Conservation (phyloP, 805 yeast species). For the Jamesozyma piceae region DNA sequence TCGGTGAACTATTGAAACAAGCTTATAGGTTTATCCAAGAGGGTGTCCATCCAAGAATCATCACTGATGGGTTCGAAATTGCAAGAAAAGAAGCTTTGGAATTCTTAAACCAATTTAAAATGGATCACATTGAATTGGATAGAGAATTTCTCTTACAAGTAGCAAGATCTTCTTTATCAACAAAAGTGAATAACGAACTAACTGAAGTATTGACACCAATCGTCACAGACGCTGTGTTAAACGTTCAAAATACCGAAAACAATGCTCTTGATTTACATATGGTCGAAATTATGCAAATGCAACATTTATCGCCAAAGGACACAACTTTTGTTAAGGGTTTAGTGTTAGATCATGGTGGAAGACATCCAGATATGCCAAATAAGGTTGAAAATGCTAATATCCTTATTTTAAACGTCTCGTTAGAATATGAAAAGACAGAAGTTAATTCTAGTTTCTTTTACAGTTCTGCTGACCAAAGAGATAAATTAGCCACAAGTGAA, state of each 20-base stretch:
- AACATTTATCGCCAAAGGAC: slow-evolving; percentile 76
- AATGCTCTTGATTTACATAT: slow-evolving; percentile 76
- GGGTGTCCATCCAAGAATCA: slow-evolving; percentile 91
- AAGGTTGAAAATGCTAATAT: slow-evolving; percentile 74
- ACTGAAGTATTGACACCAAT: slow-evolving; percentile 81
- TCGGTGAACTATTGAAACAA: slow-evolving; percentile 89
- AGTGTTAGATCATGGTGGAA: slow-evolving; percentile 94
- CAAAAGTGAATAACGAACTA: slow-evolving; percentile 73
- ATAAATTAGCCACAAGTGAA: slow-evolving; percentile 86
- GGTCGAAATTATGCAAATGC: slow-evolving; percentile 98
- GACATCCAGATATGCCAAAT: slow-evolving; percentile 99
- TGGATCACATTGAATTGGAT: slow-evolving; percentile 41
- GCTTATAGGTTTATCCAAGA: slow-evolving; percentile 86
- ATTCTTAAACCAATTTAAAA: slow-evolving; percentile 59
- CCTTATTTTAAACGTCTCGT: slow-evolving; percentile 81
- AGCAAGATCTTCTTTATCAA: slow-evolving; percentile 79
- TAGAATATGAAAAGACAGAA: slow-evolving; percentile 96
- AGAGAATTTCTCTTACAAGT: slow-evolving; percentile 86
- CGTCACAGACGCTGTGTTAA: slow-evolving; percentile 90
- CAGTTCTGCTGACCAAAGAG: slow-evolving; percentile 92
- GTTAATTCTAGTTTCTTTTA: slow-evolving; percentile 94
- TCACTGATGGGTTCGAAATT: slow-evolving; percentile 89
- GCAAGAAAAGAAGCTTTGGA: slow-evolving; percentile 72
- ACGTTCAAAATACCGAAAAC: slow-evolving; percentile 48
- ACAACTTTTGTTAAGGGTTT: slow-evolving; percentile 79